These are phyloP conservation scores for Salix suchowensis DNA, from an alignment of 345 rosid genomes.

Conservation along the genomic window DNA sequence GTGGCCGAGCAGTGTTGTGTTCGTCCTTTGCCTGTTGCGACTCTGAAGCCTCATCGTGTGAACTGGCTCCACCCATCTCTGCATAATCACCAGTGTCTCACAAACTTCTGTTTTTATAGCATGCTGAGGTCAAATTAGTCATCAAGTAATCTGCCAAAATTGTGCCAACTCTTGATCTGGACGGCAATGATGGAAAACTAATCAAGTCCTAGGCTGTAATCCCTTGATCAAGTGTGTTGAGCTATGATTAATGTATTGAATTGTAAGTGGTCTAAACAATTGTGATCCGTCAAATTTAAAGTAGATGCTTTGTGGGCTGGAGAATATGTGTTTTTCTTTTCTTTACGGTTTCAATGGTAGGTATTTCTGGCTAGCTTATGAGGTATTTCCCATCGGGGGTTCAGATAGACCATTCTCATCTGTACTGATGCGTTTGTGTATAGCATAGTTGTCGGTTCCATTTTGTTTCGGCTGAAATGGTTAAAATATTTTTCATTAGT, in stretches of 20 bases:
- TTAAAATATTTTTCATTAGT: too few relatives aligned
- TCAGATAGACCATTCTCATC: background rate
- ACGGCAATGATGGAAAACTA: background rate
- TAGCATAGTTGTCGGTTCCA: too few relatives aligned
- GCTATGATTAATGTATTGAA: background rate
- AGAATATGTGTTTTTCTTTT: background rate
- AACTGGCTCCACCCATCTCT: conserved; percentile 25
- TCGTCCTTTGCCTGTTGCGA: conserved; percentile 7
- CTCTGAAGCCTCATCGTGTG: conserved; percentile 16
- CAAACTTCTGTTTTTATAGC: background rate
- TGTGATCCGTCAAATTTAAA: too few relatives aligned
- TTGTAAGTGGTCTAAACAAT: background rate
- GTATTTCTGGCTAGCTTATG: background rate
- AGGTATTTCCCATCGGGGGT: background rate
- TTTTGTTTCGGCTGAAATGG: too few relatives aligned
- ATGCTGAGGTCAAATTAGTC: background rate
- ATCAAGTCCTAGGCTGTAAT: background rate
- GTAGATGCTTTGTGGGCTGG: background rate
- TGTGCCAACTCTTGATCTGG: background rate
- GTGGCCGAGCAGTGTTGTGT: background rate
- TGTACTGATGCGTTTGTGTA: background rate
- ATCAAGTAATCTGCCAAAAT: too few relatives aligned
- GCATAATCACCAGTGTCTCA: background rate
- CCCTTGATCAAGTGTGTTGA: background rate
- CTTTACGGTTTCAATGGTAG: too few relatives aligned